Evolutionary conservation across 768 basidiomycete genomes (phyloP), one percentile per base, ranked within the genome.

Genomic region (Pleurotus pulmonarius): DNA sequence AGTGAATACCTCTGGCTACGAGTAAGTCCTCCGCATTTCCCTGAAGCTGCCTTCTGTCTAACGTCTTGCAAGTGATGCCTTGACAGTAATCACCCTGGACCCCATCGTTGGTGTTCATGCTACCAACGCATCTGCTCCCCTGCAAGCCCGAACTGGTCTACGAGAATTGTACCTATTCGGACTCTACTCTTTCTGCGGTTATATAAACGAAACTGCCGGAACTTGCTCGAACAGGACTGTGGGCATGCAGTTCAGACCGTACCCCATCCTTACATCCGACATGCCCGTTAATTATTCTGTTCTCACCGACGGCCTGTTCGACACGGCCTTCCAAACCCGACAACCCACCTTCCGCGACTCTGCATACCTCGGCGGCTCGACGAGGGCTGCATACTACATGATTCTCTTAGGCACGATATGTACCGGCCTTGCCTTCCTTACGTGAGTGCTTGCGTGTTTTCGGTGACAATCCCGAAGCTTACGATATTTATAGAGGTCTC

Each of bases 161-260:
- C 82, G 90, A 63, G 80, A 85, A 66, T 69, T 76, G 58, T 93
- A 93, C 72, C 73, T 83, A 58, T 92, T 87, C 60, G 91, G 91
- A n/a, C 74, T 93, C 22, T 93, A 92, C 71, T 83, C 84, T 16
- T 83, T 88, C 66, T 93, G 91, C 62, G 90, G 79, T 63, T 92
- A 86, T 62, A 73, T 87, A 61, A 76, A 77, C 18, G 74, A 73
- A 26, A 90, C 90, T 24, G 78, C 70, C 48, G 92, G 91, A 25
- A 78, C 71, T 48, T 92, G 90, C 67, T 79, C 84, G 26, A 86
- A 85, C 63, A 72, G 76, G 41, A 81, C 84, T 29, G 68, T 79
- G 26, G 88, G 82, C 46, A 71, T 75, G 60, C 75, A 74, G 56
- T 90, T 87, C 67, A 73, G 75, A 48, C 91, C 91, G n/a, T 88